These are phyloP conservation scores for Geosmithia morbida DNA, from an alignment of 2,329 filamentous ascomycete genomes.

Conservation along the genomic window DNA sequence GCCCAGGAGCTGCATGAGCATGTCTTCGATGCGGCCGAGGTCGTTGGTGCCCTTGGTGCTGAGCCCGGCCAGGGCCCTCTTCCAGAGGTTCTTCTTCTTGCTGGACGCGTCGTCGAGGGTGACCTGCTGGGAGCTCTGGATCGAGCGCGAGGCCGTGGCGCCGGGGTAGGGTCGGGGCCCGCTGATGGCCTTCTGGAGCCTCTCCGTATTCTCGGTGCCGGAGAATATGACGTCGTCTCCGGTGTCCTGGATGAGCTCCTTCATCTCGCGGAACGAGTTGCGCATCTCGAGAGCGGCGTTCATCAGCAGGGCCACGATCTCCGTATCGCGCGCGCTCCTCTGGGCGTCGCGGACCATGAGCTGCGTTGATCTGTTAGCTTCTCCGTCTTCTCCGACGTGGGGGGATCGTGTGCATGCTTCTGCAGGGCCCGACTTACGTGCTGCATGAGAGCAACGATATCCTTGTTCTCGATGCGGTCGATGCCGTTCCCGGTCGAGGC, in stretches of 20 bases:
- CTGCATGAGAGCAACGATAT: constrained; percentile 95
- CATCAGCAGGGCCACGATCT: constrained; percentile 89
- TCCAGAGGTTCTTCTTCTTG: constrained; percentile 91
- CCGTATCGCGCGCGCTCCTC: constrained; percentile 87
- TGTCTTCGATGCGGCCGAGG: constrained; percentile 74
- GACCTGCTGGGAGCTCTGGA: constrained; percentile 42
- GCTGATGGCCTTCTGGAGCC: constrained; percentile 67
- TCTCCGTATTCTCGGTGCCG: constrained; percentile 76
- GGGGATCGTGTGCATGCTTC: constrained; percentile 25
- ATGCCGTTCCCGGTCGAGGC: constrained; percentile 75
- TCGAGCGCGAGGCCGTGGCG: constrained; percentile 49
- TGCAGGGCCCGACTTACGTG: constrained; percentile 46
- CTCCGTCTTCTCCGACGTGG: no score
- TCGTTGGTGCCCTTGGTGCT: constrained; percentile 81
- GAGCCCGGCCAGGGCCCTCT: constrained; percentile 80
- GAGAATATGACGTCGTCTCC: constrained; percentile 73
- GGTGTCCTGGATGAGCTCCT: constrained; percentile 78
- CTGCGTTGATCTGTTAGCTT: no score
- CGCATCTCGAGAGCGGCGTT: constrained; percentile 94
- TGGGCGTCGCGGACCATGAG: constrained; percentile 95
- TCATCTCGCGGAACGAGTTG: constrained; percentile 90
- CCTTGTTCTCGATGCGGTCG: constrained; percentile 86
- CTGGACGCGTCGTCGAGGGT: constrained; percentile 41
- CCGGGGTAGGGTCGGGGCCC: constrained; percentile 75
- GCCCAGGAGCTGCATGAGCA: constrained; percentile 80